Evolutionary conservation across 2,329 filamentous ascomycete species (phyloP), one percentile per base, ranked within the genome.

Genomic region (Biscogniauxia mediterranea): DNA sequence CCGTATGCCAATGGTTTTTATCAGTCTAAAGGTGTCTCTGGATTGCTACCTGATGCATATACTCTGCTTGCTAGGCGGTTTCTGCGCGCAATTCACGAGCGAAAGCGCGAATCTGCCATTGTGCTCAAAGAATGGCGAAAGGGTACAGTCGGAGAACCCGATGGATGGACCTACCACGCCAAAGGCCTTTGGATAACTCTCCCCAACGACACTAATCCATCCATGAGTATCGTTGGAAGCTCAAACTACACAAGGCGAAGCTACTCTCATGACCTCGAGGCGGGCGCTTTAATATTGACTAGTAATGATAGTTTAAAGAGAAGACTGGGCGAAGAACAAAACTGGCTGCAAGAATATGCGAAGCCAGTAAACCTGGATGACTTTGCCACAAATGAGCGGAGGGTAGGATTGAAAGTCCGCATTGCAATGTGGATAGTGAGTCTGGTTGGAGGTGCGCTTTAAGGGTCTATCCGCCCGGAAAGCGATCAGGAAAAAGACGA

Each of bases 1-100:
- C 95, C 94, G 0, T 89, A 92, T 76, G 95, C 95, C 0, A 99
- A 99, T 75, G 95, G 95, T 6, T 99, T 99, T 76, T 99, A 92
- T 78, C 86, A 89, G 57, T 96, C 92, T 5, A 87, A 88, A 32
- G 95, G 95, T 26, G 85, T 98, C 0, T 96, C 92, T 1, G 93
- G 93, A 3, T 89, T 98, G 78, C 81, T 99, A 0, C 95, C 95
- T 0, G 90, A 91, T 57, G 95, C 94, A 0, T 99, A 99, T 76
- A 96, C 93, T 0, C 86, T 96, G 17, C 88, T 99, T 0, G 90
- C 93, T 0, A 87, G 90, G 0, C 87, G 87, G 20, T 99, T 99
- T 70, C 81, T 98, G 2, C 85, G 87, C 52, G 83, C 78, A 2
- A 78, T 85, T 0, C 77, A 82, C 57, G 71, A 77, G 8, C 70